These are phyloP conservation scores for Clonostachys byssicola DNA, from an alignment of 2,329 filamentous ascomycete genomes.

Conservation along the genomic window DNA sequence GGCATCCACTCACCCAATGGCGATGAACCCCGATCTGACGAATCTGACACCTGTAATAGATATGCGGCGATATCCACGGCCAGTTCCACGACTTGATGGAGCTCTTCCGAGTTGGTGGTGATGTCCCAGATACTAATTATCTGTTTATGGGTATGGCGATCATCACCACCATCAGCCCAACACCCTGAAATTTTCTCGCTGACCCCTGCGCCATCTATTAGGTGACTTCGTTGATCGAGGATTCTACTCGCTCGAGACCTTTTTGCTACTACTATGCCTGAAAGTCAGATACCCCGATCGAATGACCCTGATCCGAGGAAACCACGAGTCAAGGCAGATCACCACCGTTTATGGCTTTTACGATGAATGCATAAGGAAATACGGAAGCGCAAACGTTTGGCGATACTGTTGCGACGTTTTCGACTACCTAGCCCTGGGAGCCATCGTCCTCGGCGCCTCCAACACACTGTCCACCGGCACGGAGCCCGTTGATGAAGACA, in stretches of 20 bases:
- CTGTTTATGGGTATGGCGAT: constrained; percentile 77
- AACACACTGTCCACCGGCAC: constrained; percentile 48
- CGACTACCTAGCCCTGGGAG: constrained; percentile 89
- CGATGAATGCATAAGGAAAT: constrained; percentile 93
- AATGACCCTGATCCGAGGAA: constrained; percentile 92
- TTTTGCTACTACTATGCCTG: constrained; percentile 89
- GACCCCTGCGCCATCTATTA: constrained; percentile 20
- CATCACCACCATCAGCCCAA: neutral
- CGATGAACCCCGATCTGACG: neutral
- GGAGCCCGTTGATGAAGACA: constrained; percentile 60
- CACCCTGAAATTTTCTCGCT: neutral
- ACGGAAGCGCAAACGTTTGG: constrained; percentile 96
- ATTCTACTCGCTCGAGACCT: constrained; percentile 96
- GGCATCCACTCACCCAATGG: neutral
- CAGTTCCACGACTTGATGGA: constrained; percentile 98
- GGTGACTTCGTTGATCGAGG: constrained; percentile 97
- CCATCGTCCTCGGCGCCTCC: constrained; percentile 85
- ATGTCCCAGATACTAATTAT: constrained; percentile 94
- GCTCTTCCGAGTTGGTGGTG: constrained; percentile 87
- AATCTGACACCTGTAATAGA: constrained; percentile 39
- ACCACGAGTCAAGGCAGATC: constrained; percentile 95
- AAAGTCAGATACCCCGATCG: constrained; percentile 97
- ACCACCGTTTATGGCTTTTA: constrained; percentile 98
- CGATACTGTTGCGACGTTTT: constrained; percentile 97
- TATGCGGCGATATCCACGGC: constrained; percentile 95